These are phyloP conservation scores for Cyberlindnera euphorbiae DNA, from an alignment of 805 yeast genomes.

Conservation along the genomic window DNA sequence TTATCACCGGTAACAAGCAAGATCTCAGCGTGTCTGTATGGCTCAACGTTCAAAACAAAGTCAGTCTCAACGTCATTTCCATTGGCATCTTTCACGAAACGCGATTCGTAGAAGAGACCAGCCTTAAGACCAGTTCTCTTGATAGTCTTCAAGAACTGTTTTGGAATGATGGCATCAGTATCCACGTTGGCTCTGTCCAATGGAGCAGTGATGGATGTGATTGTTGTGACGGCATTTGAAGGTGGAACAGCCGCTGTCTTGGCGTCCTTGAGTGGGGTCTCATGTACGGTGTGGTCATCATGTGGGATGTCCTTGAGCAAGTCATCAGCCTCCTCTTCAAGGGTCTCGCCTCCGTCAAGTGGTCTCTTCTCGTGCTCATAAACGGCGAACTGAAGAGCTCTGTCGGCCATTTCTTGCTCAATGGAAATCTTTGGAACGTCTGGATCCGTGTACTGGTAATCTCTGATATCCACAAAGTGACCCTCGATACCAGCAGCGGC, in stretches of 20 bases:
- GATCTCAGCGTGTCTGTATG: slow-evolving; percentile 76
- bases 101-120: slow-evolving; percentile 88
- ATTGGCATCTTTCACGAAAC: slow-evolving; percentile 63
- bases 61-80: slow-evolving; percentile 84
- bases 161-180: slow-evolving; percentile 98
- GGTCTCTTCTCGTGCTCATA: slow-evolving; percentile 68
- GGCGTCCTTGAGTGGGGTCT: slow-evolving; percentile 31
- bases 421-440: slow-evolving; percentile 53
- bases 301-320: slow-evolving; percentile 62
- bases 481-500: slow-evolving; percentile 97
- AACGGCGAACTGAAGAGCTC: slow-evolving; percentile 62
- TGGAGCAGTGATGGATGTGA: slow-evolving; percentile 90
- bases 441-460: slow-evolving; percentile 58
- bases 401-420: slow-evolving; percentile 45
- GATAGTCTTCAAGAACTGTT: slow-evolving; percentile 95
- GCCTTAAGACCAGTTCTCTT: slow-evolving; percentile 89
- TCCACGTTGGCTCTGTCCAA: slow-evolving; percentile 92
- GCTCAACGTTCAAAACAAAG: slow-evolving; percentile 80
- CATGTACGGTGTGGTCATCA: slow-evolving; percentile 36
- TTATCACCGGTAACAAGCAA: slow-evolving; percentile 92
- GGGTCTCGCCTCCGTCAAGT: slow-evolving; percentile 47
- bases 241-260: slow-evolving; percentile 43
- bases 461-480: slow-evolving; percentile 85
- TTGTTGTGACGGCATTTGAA: slow-evolving; percentile 68
- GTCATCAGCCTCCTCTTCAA: slow-evolving; percentile 45